phyloP scores from a whole-genome alignment of 2,329 filamentous ascomycete species.

The Scytalidium sp. region DNA sequence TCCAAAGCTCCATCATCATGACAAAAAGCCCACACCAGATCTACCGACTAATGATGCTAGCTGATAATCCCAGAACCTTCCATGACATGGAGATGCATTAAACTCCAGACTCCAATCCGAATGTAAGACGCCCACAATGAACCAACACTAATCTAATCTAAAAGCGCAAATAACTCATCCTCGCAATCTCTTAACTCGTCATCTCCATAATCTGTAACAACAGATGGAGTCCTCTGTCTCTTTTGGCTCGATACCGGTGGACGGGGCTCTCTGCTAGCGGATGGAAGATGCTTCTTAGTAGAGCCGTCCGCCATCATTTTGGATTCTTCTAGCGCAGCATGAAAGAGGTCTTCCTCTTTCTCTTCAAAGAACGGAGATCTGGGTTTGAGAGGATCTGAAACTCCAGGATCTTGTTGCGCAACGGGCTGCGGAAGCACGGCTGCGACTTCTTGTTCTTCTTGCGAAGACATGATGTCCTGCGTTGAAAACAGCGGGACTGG shows the following conservation, averaged over 20 bases:
- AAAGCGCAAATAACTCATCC: slow-evolving; percentile 13
- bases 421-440: background rate
- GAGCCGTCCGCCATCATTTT: slow-evolving; percentile 3
- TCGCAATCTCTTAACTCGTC: slow-evolving; percentile 22
- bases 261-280: background rate
- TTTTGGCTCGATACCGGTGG: background rate
- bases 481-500: too few species aligned
- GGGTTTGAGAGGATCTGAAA: too few species aligned
- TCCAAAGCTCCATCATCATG: too few species aligned
- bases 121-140: background rate
- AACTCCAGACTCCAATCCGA: too few species aligned
- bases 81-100: too few species aligned
- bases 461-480: too few species aligned
- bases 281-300: background rate
- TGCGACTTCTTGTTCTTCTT: background rate
- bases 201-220: slow-evolving; percentile 26
- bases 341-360: slow-evolving; percentile 23
- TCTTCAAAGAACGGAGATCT: slow-evolving; percentile 21
- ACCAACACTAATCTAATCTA: slow-evolving; percentile 13
- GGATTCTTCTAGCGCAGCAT: slow-evolving; percentile 21
- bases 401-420: background rate
- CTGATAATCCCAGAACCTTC: too few species aligned
- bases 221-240: slow-evolving; percentile 9
- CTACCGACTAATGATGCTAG: too few species aligned
- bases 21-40: too few species aligned